phyloP scores from a whole-genome alignment of 306 rosid genomes.

The Acacia melanoxylon region DNA sequence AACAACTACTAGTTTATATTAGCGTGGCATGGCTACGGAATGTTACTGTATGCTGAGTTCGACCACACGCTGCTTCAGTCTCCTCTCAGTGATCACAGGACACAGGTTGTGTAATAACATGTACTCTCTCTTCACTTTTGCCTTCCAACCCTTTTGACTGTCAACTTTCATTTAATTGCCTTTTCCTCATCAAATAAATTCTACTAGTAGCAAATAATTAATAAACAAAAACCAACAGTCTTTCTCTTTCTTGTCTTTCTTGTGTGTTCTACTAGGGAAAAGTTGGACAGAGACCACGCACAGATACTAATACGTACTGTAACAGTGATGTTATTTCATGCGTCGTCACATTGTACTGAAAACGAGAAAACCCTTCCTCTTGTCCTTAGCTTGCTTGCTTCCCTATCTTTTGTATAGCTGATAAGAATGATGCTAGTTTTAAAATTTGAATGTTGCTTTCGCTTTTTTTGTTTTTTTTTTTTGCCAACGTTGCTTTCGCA shows the following conservation, averaged over 20 bases:
- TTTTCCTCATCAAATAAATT: neutral
- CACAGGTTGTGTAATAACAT: neutral
- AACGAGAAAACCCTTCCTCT: neutral
- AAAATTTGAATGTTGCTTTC: neutral
- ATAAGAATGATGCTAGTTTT: neutral
- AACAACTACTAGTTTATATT: no score
- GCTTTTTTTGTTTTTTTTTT: no score
- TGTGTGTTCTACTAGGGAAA: neutral
- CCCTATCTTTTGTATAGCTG: neutral
- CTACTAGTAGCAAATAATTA: neutral
- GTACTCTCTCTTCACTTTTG: neutral
- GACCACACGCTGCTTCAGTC: constrained; percentile 20
- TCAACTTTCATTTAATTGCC: neutral
- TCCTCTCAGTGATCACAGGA: neutral
- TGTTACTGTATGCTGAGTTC: constrained; percentile 10
- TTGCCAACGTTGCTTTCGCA: neutral
- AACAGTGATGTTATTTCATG: constrained; percentile 5
- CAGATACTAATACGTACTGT: neutral
- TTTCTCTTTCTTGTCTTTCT: neutral
- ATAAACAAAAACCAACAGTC: neutral
- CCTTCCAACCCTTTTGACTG: constrained; percentile 29
- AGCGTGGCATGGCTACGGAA: neutral
- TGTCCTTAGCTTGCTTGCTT: neutral
- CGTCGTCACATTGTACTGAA: constrained; percentile 6
- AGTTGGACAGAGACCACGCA: neutral